Evolutionary conservation across 345 rosid species (phyloP).

Genomic region (Gossypium arboreum): DNA sequence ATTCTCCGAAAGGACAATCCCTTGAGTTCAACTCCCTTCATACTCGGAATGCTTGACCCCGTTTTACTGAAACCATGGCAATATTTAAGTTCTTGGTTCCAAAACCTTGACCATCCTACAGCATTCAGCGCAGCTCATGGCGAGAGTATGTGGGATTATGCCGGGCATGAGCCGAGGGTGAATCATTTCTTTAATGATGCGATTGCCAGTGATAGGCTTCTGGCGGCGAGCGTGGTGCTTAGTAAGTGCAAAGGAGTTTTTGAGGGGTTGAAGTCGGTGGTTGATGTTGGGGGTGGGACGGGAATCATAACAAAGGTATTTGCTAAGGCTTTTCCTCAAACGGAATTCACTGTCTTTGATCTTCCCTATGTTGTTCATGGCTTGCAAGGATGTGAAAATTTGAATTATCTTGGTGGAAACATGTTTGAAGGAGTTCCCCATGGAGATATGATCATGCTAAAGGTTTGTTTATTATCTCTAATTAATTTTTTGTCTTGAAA

Average conservation of each 20-base stretch:
- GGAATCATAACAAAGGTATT: conserved; percentile 20
- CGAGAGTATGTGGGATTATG: not conserved
- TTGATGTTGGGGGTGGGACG: conserved; percentile 27
- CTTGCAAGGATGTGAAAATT: conserved; percentile 6
- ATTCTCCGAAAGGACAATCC: conserved; percentile 25
- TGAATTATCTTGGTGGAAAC: conserved; percentile 18
- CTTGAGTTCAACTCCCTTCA: not conserved
- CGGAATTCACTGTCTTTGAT: conserved; percentile 19
- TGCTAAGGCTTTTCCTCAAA: conserved; percentile 9
- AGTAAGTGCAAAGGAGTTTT: conserved; percentile 11
- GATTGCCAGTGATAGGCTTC: conserved; percentile 27
- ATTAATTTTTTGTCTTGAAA: not conserved
- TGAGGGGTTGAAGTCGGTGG: conserved; percentile 19
- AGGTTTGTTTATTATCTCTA: not conserved
- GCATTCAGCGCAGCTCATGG: conserved; percentile 16
- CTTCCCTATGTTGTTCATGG: conserved; percentile 18
- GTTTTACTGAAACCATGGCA: conserved; percentile 9
- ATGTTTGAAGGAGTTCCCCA: conserved; percentile 16
- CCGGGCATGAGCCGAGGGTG: not conserved
- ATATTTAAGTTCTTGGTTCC: conserved; percentile 30
- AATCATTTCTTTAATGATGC: conserved; percentile 6
- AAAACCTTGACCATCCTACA: conserved; percentile 5
- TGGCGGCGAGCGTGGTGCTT: not conserved
- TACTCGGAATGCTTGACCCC: conserved; percentile 14
- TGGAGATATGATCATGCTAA: not conserved